Evolutionary conservation across 768 basidiomycete species (phyloP).

Genomic region (Hypholoma sublateritium): DNA sequence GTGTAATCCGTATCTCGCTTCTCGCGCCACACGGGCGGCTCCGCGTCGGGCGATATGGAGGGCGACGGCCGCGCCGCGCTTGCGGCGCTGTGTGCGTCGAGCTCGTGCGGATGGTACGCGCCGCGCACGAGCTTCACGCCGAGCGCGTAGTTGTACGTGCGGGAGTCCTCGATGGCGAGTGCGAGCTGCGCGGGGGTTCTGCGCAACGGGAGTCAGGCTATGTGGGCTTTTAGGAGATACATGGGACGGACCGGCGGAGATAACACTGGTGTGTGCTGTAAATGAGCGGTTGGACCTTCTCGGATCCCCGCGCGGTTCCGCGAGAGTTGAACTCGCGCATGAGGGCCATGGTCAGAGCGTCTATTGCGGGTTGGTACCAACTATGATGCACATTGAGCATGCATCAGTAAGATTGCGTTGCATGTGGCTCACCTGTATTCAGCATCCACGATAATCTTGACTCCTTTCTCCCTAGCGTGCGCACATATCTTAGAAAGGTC

Average conservation of each 20-base stretch:
- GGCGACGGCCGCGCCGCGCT: constrained; percentile 20
- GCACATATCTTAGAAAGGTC: constrained; percentile 66
- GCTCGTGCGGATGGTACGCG: constrained; percentile 84
- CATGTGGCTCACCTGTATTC: constrained; percentile 62
- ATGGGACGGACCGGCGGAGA: constrained; percentile 58
- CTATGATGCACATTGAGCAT: constrained; percentile 22
- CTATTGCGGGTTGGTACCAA: constrained; percentile 82
- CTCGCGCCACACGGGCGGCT: constrained; percentile 66
- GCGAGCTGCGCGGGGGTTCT: constrained; percentile 72
- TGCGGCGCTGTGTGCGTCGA: constrained; percentile 42
- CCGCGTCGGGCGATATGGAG: constrained; percentile 57
- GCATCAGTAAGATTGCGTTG: neutral
- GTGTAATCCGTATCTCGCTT: constrained; percentile 75
- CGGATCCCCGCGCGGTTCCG: neutral
- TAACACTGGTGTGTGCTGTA: constrained; percentile 93
- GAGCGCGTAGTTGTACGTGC: constrained; percentile 64
- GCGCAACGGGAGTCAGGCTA: neutral
- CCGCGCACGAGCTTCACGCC: constrained; percentile 94
- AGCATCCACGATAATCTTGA: constrained; percentile 80
- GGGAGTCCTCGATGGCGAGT: constrained; percentile 65
- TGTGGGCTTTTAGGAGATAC: neutral
- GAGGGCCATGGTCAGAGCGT: constrained; percentile 72
- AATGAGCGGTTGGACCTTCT: constrained; percentile 60
- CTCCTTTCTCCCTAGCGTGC: constrained; percentile 57
- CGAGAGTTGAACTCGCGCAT: constrained; percentile 77